Conservation (phyloP, 495 filamentous ascomycete genomes). For the Lasiosphaeris hirsuta region DNA sequence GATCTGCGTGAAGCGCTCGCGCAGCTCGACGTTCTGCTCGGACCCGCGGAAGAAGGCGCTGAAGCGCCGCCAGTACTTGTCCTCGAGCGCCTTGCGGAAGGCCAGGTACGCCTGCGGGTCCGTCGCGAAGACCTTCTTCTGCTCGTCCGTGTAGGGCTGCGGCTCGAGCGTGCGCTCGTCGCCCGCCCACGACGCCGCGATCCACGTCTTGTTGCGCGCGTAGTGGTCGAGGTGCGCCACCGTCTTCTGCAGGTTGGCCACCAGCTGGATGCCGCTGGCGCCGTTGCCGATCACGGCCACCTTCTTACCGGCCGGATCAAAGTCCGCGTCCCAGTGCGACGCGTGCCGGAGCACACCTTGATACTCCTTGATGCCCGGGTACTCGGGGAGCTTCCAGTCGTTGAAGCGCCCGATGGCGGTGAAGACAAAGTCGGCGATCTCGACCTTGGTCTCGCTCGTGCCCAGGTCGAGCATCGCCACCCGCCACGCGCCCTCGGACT, state of each 20-base stretch:
- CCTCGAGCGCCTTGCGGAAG: conserved; percentile 50
- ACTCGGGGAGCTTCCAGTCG: conserved; percentile 53
- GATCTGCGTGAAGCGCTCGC: conserved; percentile 49
- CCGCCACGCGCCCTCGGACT: conserved; percentile 49
- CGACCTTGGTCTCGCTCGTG: conserved; percentile 32
- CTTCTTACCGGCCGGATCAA: conserved; percentile 48
- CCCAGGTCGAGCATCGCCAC: conserved; percentile 34
- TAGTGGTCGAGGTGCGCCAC: conserved; percentile 59
- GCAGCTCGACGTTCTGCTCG: conserved; percentile 45
- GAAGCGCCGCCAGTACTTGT: conserved; percentile 57
- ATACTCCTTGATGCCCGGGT: conserved; percentile 54
- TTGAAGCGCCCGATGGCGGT: conserved; percentile 56
- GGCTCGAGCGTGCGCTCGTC: conserved; percentile 42
- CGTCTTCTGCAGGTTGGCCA: conserved; percentile 52
- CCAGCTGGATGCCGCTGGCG: conserved; percentile 56
- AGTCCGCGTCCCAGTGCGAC: conserved; percentile 48
- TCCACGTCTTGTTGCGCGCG: conserved; percentile 65
- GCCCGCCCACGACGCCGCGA: conserved; percentile 51
- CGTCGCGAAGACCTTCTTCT: conserved; percentile 42
- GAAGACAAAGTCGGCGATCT: conserved; percentile 49
- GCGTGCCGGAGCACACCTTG: conserved; percentile 54
- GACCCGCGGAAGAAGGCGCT: conserved; percentile 53
- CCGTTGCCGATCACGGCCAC: conserved; percentile 60
- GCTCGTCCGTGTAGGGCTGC: conserved; percentile 49
- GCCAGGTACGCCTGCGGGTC: conserved; percentile 39